These are phyloP conservation scores for Hypoxylon cercidicola DNA, from an alignment of 495 filamentous ascomycete species.

Conservation along the genomic window DNA sequence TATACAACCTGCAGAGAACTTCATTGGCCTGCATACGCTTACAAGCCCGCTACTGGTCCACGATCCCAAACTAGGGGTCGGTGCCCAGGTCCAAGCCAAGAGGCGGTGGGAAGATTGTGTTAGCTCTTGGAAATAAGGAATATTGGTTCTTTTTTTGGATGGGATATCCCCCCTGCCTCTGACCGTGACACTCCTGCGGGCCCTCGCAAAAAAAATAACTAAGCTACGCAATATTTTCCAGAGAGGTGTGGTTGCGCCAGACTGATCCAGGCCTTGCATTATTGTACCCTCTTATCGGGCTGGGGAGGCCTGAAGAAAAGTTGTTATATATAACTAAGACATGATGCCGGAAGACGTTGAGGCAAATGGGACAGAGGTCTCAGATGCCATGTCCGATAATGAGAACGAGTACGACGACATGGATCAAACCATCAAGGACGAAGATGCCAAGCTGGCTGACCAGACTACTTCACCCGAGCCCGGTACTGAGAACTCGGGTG, in stretches of 20 bases:
- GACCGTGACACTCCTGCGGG: conserved; percentile 38
- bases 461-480: conserved; percentile 57
- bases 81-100: conserved; percentile 37
- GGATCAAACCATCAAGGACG: conserved; percentile 57
- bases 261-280: conserved; percentile 51
- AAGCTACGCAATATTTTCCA: conserved; percentile 41
- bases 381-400: conserved; percentile 65
- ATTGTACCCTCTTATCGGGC: conserved; percentile 21
- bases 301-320: conserved; percentile 37
- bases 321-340: conserved; percentile 56
- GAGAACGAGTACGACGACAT: conserved; percentile 64
- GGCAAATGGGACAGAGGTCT: conserved; percentile 59
- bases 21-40: conserved; percentile 45
- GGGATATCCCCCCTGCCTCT: conserved; percentile 22
- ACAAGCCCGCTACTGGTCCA: conserved; percentile 38
- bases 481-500: conserved; percentile 53
- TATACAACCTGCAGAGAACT: conserved; percentile 37
- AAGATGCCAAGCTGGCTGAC: conserved; percentile 69
- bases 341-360: conserved; percentile 59
- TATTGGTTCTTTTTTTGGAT: conserved; percentile 30
- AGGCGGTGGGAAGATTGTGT: conserved; percentile 37
- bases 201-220: conserved; percentile 38
- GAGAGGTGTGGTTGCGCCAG: conserved; percentile 49
- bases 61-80: conserved; percentile 38
- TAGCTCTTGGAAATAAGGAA: conserved; percentile 32